A percentile compares a stretch with the other conserved stretches of the same genome.
phyloP scores from a whole-genome alignment of 2,329 filamentous ascomycete species.

The Alternaria incomplexa region DNA sequence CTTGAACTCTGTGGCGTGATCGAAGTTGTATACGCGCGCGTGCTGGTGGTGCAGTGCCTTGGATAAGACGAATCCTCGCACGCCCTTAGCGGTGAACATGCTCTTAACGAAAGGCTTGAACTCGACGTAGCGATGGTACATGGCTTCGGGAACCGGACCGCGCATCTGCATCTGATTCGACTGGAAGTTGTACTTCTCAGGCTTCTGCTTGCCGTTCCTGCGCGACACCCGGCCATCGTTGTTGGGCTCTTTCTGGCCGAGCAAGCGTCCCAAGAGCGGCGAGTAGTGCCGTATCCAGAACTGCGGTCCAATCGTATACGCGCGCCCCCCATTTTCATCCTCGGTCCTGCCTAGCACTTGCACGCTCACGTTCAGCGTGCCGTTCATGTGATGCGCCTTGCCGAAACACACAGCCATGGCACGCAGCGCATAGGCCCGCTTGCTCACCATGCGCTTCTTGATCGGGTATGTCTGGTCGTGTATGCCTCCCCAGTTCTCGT shows the following conservation, averaged over 20 bases:
- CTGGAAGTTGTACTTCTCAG: conserved; percentile 87
- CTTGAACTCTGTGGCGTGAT: conserved; percentile 75
- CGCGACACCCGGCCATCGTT: conserved; percentile 39
- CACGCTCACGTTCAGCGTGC: conserved; percentile 73
- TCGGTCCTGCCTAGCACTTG: conserved; percentile 79
- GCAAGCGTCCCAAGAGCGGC: conserved; percentile 82
- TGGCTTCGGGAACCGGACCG: conserved; percentile 77
- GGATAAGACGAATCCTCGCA: conserved; percentile 81
- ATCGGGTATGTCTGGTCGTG: conserved; percentile 70
- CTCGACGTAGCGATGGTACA: conserved; percentile 93
- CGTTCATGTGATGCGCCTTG: conserved; percentile 69
- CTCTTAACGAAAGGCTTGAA: conserved; percentile 88
- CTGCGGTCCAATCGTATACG: conserved; percentile 81
- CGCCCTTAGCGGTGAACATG: conserved; percentile 81
- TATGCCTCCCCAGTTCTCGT: conserved; percentile 72
- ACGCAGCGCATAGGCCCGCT: conserved; percentile 80
- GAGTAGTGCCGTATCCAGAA: conserved; percentile 85
- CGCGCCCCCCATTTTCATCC: conserved; percentile 65
- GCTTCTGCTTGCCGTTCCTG: conserved; percentile 54
- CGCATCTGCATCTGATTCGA: conserved; percentile 87
- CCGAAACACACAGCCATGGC: conserved; percentile 69
- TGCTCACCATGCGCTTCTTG: conserved; percentile 85
- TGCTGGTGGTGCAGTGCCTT: conserved; percentile 91
- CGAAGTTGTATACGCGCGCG: conserved; percentile 85
- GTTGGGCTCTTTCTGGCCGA: conserved; percentile 66